Evolutionary conservation across 257 asterid species (phyloP).

Genomic region (Solanum neorickii): DNA sequence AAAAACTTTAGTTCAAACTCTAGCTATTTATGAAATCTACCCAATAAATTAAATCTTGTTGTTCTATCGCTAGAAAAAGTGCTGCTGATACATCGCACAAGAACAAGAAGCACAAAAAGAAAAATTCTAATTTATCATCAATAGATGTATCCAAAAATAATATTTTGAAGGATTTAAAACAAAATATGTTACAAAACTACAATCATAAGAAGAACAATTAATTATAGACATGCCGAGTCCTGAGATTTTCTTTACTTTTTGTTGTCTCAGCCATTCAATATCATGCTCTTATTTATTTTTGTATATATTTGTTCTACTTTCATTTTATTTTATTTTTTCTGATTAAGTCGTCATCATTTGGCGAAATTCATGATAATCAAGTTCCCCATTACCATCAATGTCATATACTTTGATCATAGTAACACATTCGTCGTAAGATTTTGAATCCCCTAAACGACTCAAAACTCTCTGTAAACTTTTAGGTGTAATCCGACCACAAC

Average conservation of each 20-base stretch:
- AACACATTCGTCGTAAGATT: constrained; percentile 46
- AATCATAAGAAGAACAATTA: background rate
- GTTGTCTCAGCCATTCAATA: background rate
- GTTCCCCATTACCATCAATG: constrained; percentile 50
- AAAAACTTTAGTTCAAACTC: background rate
- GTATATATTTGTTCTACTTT: background rate
- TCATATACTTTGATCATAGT: constrained; percentile 41
- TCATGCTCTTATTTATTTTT: background rate
- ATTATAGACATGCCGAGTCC: background rate
- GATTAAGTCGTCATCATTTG: constrained; percentile 38
- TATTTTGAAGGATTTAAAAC: background rate
- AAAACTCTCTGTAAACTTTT: constrained; percentile 47
- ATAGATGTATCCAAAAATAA: background rate
- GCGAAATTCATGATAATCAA: constrained; percentile 38
- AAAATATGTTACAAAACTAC: background rate
- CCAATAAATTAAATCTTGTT: background rate
- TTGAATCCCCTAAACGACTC: constrained; percentile 34
- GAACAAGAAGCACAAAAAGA: background rate
- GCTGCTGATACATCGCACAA: background rate
- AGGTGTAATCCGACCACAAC: constrained; percentile 52
- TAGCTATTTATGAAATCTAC: no score
- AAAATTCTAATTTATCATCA: background rate
- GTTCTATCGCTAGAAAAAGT: background rate
- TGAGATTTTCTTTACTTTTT: background rate
- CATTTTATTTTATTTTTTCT: background rate